A percentile compares a stretch with the other conserved stretches of the same genome.
Conservation (phyloP, 805 yeast species). For the Kuraishia piskuri region DNA sequence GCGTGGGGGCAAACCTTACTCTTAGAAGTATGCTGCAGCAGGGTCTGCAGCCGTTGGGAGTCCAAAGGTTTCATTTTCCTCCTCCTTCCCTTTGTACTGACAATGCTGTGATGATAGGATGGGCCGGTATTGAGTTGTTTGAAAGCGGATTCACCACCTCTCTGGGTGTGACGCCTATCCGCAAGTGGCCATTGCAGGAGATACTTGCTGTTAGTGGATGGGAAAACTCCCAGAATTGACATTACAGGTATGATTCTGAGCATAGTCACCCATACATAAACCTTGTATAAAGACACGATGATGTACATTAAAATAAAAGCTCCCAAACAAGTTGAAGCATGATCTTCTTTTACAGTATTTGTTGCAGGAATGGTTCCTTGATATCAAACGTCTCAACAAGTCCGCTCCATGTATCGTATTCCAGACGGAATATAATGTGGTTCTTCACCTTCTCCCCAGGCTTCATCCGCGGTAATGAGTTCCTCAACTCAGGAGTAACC, state of each 20-base stretch:
- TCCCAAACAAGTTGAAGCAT: too few species aligned
- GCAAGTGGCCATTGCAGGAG: slow-evolving; percentile 76
- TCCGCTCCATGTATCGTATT: slow-evolving; percentile 55
- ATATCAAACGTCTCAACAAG: slow-evolving; percentile 49
- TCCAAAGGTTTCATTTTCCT: slow-evolving; percentile 53
- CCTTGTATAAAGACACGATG: background rate
- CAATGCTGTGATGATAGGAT: slow-evolving; percentile 95
- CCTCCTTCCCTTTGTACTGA: slow-evolving; percentile 75
- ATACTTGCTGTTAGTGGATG: slow-evolving; percentile 43
- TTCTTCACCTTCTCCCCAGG: slow-evolving; percentile 22
- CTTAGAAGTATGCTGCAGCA: slow-evolving; percentile 40
- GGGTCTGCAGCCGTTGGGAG: slow-evolving; percentile 22
- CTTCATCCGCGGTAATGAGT: slow-evolving; percentile 12
- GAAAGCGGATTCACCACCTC: slow-evolving; percentile 44
- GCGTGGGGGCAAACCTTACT: slow-evolving; percentile 74
- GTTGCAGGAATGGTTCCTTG: slow-evolving; percentile 33
- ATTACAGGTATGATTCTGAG: background rate
- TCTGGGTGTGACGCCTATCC: slow-evolving; percentile 49
- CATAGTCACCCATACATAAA: too few species aligned
- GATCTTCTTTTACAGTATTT: background rate
- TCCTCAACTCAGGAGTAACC: slow-evolving; percentile 13
- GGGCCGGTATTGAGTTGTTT: slow-evolving; percentile 87
- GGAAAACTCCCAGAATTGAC: slow-evolving; percentile 15
- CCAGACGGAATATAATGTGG: slow-evolving; percentile 70
- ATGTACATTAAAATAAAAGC: background rate